Percentiles rank a stretch among this genome's conserved stretches.
Conservation (phyloP, 805 yeast species). For the Metahyphopichia silvanorum region DNA sequence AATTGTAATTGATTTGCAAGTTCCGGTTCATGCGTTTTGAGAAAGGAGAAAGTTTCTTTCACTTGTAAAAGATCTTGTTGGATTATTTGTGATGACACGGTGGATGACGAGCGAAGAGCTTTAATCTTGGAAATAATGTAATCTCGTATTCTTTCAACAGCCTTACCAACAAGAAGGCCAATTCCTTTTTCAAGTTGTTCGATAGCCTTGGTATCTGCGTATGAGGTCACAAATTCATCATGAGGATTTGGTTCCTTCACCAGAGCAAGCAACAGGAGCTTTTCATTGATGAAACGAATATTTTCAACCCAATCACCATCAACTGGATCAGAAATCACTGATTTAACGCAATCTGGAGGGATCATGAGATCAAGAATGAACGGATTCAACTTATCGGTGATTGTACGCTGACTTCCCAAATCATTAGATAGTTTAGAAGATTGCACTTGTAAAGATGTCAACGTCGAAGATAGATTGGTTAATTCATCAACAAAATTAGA, state of each 20-base stretch:
- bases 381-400: slow-evolving; percentile 56
- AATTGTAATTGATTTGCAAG: slow-evolving; percentile 69
- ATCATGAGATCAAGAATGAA: slow-evolving; percentile 71
- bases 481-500: slow-evolving; percentile 54
- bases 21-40: slow-evolving; percentile 51
- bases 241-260: slow-evolving; percentile 6
- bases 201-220: slow-evolving; percentile 23
- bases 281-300: slow-evolving; percentile 55
- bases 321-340: slow-evolving; percentile 57
- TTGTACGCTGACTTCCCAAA: slow-evolving; percentile 20
- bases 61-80: slow-evolving; percentile 65
- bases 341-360: slow-evolving; percentile 66
- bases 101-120: slow-evolving; percentile 51
- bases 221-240: slow-evolving; percentile 10
- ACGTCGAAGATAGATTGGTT: slow-evolving; percentile 25
- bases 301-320: slow-evolving; percentile 65
- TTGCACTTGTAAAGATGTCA: slow-evolving; percentile 30
- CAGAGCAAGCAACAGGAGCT: slow-evolving; percentile 47
- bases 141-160: slow-evolving; percentile 74
- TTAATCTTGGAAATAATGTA: slow-evolving; percentile 65
- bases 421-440: slow-evolving; percentile 27
- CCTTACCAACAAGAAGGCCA: slow-evolving; percentile 54
- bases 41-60: slow-evolving; percentile 58
- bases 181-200: slow-evolving; percentile 34
- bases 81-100: slow-evolving; percentile 66